These are phyloP conservation scores for Dictyostelium discoideum DNA, from an alignment of 78 protist genomes.

Conservation along the genomic window DNA sequence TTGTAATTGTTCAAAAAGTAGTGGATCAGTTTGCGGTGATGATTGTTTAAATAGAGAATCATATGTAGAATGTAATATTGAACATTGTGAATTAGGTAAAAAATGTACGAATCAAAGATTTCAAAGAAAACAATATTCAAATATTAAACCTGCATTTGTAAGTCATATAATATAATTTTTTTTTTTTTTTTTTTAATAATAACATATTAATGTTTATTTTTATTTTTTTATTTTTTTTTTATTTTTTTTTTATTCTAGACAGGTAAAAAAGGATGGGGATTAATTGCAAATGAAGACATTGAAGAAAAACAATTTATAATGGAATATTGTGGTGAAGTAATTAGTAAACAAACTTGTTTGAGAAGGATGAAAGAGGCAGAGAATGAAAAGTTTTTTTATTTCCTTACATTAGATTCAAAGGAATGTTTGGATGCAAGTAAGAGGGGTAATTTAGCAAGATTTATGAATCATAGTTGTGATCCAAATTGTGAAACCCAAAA, in stretches of 20 bases:
- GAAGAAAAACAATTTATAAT: conserved; percentile 55
- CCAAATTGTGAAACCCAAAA: conserved; percentile 90
- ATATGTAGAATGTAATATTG: conserved; percentile 55
- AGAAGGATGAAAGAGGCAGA: conserved; percentile 47
- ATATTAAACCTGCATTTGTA: conserved; percentile 52
- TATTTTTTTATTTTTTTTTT: not conserved
- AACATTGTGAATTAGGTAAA: conserved; percentile 43
- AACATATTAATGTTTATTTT: not conserved
- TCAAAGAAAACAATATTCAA: conserved; percentile 59
- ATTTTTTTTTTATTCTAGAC: conserved; percentile 41
- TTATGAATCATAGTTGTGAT: conserved; percentile 88
- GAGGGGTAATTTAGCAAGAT: conserved; percentile 85
- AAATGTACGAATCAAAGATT: conserved; percentile 77
- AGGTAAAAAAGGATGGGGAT: conserved; percentile 85
- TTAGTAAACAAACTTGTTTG: conserved; percentile 12
- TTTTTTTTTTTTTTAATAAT: not conserved
- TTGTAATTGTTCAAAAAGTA: conserved; percentile 22
- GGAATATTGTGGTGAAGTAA: conserved; percentile 92
- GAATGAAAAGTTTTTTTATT: conserved; percentile 79
- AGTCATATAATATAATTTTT: not conserved
- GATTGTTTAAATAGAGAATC: conserved; percentile 77
- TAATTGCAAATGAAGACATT: conserved; percentile 40
- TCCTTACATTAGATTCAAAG: conserved; percentile 58
- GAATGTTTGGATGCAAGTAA: conserved; percentile 83
- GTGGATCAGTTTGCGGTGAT: conserved; percentile 29